These are phyloP conservation scores for Moniliella sp. DNA, from an alignment of 1,284 basidiomycete genomes.

Conservation along the genomic window DNA sequence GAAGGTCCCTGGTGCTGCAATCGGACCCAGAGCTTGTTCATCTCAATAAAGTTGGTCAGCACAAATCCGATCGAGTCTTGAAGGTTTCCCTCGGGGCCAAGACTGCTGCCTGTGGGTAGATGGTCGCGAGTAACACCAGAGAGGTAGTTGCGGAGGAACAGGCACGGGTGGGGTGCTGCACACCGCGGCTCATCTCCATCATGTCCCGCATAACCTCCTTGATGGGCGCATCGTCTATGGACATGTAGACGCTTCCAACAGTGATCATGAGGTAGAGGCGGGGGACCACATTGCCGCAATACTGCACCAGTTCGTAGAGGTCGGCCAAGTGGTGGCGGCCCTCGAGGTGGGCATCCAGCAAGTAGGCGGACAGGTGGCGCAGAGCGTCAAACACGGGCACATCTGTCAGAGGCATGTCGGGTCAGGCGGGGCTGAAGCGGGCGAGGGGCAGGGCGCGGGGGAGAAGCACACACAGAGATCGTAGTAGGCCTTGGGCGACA, in stretches of 20 bases:
- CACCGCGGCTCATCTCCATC: constrained; percentile 32
- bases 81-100: constrained; percentile 25
- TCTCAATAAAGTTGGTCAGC: constrained; percentile 33
- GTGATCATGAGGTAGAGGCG: constrained; percentile 33
- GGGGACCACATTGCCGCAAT: constrained; percentile 32
- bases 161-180: constrained; percentile 31
- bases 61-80: constrained; percentile 31
- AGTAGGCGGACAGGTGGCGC: constrained; percentile 28
- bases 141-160: constrained; percentile 32
- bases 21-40: constrained; percentile 34
- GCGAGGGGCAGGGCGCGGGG: neutral
- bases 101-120: constrained; percentile 21
- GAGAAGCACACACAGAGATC: constrained; percentile 20
- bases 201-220: constrained; percentile 34
- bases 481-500: constrained; percentile 31
- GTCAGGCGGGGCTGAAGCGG: neutral
- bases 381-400: constrained; percentile 32
- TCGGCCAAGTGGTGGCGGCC: constrained; percentile 31
- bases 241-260: constrained; percentile 33
- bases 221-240: constrained; percentile 31
- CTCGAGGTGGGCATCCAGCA: constrained; percentile 27
- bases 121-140: constrained; percentile 31
- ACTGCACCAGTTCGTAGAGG: constrained; percentile 32
- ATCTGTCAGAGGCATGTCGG: constrained; percentile 7
- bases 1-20: constrained; percentile 32